Conservation (phyloP, 768 basidiomycete genomes). For the Omphalotus guepiniiformis region DNA sequence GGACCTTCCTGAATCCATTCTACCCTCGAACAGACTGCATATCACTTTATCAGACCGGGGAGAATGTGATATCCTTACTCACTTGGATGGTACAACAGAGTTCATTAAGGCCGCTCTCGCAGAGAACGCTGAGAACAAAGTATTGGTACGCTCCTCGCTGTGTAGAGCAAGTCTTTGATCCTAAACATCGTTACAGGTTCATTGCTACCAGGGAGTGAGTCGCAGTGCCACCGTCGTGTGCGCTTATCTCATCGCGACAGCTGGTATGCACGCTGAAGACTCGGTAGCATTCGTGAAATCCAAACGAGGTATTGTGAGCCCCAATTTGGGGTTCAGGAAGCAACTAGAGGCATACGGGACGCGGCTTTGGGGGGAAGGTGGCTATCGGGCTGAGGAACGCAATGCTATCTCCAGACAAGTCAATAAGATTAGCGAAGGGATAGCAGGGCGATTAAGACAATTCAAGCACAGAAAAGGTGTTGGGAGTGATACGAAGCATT, state of each 20-base stretch:
- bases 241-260: constrained; percentile 61
- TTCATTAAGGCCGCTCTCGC: constrained; percentile 50
- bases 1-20: constrained; percentile 40
- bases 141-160: constrained; percentile 39
- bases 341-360: constrained; percentile 47
- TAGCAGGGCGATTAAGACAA: too few relatives aligned
- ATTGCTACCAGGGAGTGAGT: constrained; percentile 73
- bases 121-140: constrained; percentile 37
- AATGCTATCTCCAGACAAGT: too few relatives aligned
- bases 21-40: constrained; percentile 41
- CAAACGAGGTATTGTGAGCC: constrained; percentile 56
- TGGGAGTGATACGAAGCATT: too few relatives aligned
- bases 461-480: too few relatives aligned
- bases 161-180: not conserved
- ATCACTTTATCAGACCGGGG: constrained; percentile 43
- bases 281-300: constrained; percentile 52
- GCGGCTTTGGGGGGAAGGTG: constrained; percentile 20
- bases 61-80: constrained; percentile 36
- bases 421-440: too few relatives aligned
- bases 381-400: too few relatives aligned
- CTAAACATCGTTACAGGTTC: constrained; percentile 44
- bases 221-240: constrained; percentile 73
- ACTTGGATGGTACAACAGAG: constrained; percentile 45
- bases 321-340: constrained; percentile 62
- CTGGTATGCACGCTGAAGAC: constrained; percentile 46